Evolutionary conservation across 495 filamentous ascomycete species (phyloP), one percentile per base, ranked within the genome.

Genomic region (Talaromyces stipitatus): DNA sequence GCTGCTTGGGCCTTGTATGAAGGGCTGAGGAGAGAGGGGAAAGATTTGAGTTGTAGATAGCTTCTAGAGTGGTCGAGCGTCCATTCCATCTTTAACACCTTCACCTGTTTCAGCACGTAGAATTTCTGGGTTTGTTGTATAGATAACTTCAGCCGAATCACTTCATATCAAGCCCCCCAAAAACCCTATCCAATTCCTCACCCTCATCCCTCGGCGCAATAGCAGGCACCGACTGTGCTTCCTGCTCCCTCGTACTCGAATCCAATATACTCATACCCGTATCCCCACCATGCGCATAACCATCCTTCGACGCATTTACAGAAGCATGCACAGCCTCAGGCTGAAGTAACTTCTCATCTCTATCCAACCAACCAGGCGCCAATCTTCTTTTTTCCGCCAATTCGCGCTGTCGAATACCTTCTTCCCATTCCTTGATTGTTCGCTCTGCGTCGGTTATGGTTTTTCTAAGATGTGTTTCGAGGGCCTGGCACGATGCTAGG

Each of bases 321-420:
- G 14, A 26, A 30, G 30, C 32, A 43, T 46, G 67, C 57, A 29
- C 65, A 62, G 43, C 59, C 70, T 4, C 54, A 20, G 94, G 94
- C 72, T 92, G 84, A 47, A 98, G 69, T 55, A 98, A 72, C 63
- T 88, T 82, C 66, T 88, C 85, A 26, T 96, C 89, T 32, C 89
- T 87, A 68, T 98, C 94, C 63, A 98, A 71, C 89, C 92, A 98
- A 1, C 94, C 94, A 14, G 94, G 94, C 38, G 94, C 94, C 30
- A 96, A 79, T 18, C 91, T 78, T 54, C 94, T 71, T 78, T 96
- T 96, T 81, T 97, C 94, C 30, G 89, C 90, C 56, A 98, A 73
- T 57, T 97, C 94, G 50, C 87, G 78, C 50, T 89, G 84, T 45
- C 72, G 70, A 58, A 92, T 86, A 3, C 77, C 74, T 60, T 84